These are phyloP conservation scores for Fusarium kyushuense DNA, from an alignment of 2,329 filamentous ascomycete genomes.

Conservation along the genomic window DNA sequence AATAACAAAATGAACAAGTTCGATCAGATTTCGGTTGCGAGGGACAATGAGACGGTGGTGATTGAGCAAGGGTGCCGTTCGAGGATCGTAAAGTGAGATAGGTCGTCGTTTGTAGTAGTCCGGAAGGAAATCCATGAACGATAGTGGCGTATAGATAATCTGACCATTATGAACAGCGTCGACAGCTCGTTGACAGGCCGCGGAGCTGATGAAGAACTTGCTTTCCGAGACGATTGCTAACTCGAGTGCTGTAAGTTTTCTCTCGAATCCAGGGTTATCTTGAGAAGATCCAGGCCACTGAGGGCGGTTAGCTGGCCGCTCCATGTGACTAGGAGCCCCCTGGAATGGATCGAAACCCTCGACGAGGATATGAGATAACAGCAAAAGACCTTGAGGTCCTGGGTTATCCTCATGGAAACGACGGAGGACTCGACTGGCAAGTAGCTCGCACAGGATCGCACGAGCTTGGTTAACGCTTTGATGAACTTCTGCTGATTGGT, in stretches of 20 bases:
- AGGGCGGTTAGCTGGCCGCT: slow-evolving; percentile 58
- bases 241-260: slow-evolving; percentile 76
- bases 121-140: slow-evolving; percentile 78
- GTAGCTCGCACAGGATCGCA: slow-evolving; percentile 75
- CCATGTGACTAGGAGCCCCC: slow-evolving; percentile 71
- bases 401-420: slow-evolving; percentile 76
- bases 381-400: slow-evolving; percentile 71
- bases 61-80: slow-evolving; percentile 73
- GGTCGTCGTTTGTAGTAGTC: slow-evolving; percentile 79
- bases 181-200: slow-evolving; percentile 76
- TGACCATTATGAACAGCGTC: slow-evolving; percentile 76
- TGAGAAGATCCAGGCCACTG: slow-evolving; percentile 55
- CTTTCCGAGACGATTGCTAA: slow-evolving; percentile 79
- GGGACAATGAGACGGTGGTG: slow-evolving; percentile 80
- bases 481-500: slow-evolving; percentile 73
- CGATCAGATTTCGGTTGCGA: slow-evolving; percentile 73
- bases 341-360: slow-evolving; percentile 80
- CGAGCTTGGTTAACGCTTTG: slow-evolving; percentile 77
- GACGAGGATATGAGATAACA: slow-evolving; percentile 76
- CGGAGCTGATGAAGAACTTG: slow-evolving; percentile 74
- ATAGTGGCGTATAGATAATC: slow-evolving; percentile 76
- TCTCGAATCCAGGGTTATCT: slow-evolving; percentile 56
- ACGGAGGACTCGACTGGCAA: slow-evolving; percentile 74
- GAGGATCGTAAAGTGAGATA: slow-evolving; percentile 76
- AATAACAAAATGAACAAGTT: slow-evolving; percentile 73